phyloP scores from a whole-genome alignment of 169 alveolate species.

The Ichthyophthirius multifiliis region DNA sequence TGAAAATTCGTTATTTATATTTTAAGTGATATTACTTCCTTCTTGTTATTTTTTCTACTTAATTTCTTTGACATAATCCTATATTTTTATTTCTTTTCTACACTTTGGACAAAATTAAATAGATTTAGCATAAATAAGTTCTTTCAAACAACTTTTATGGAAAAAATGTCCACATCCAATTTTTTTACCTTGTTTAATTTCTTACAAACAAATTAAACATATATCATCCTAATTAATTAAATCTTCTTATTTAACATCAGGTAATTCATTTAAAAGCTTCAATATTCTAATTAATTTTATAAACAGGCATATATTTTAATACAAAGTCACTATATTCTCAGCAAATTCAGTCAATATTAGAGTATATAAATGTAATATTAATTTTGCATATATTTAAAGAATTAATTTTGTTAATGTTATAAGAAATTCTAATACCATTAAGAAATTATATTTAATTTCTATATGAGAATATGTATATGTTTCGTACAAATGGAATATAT shows the following conservation, averaged over 20 bases:
- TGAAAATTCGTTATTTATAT: no score
- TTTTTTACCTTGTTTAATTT: slow-evolving; percentile 20
- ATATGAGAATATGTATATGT: slow-evolving; percentile 7
- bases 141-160: slow-evolving; percentile 29
- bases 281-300: not conserved
- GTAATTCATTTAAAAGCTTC: not conserved
- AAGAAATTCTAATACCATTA: slow-evolving; percentile 15
- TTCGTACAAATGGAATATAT: not conserved
- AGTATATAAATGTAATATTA: not conserved
- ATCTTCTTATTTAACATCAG: not conserved
- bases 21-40: no score
- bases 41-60: no score
- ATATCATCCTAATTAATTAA: slow-evolving; percentile 5
- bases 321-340: not conserved
- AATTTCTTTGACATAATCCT: no score
- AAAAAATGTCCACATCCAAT: slow-evolving; percentile 34
- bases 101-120: slow-evolving; percentile 42
- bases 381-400: slow-evolving; percentile 3
- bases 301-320: slow-evolving; percentile 4
- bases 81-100: slow-evolving; percentile 8
- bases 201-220: slow-evolving; percentile 26
- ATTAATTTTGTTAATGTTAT: not conserved
- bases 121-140: slow-evolving; percentile 14
- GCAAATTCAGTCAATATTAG: slow-evolving; percentile 1
- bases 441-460: slow-evolving; percentile 12